These are phyloP conservation scores for Bullera alba DNA, from an alignment of 768 basidiomycete species.

Conservation along the genomic window DNA sequence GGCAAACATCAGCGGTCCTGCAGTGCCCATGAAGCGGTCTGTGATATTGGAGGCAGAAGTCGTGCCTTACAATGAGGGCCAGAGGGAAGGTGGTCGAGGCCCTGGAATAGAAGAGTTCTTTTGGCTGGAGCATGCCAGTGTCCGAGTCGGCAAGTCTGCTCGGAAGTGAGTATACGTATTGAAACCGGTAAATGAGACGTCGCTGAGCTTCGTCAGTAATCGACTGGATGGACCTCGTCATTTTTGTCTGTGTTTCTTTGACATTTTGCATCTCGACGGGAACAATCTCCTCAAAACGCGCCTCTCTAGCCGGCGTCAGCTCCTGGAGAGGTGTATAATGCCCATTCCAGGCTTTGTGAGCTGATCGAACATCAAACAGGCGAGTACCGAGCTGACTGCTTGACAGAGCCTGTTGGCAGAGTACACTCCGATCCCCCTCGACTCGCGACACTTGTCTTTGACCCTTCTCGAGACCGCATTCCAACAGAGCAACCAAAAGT, in stretches of 20 bases:
- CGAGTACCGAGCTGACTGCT: not conserved
- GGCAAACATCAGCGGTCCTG: not conserved
- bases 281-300: slow-evolving; percentile 53
- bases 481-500: slow-evolving; percentile 2
- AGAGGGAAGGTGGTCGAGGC: slow-evolving; percentile 34
- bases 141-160: slow-evolving; percentile 5
- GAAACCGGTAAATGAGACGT: not conserved
- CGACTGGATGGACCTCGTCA: slow-evolving; percentile 47
- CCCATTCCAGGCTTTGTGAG: slow-evolving; percentile 55
- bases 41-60: slow-evolving; percentile 76
- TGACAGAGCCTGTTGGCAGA: slow-evolving; percentile 51
- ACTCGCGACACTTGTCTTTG: slow-evolving; percentile 10
- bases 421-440: slow-evolving; percentile 52
- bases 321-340: slow-evolving; percentile 57
- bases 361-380: not conserved
- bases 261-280: slow-evolving; percentile 66
- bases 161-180: not conserved
- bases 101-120: slow-evolving; percentile 62
- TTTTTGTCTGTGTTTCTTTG: slow-evolving; percentile 80
- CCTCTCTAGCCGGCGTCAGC: slow-evolving; percentile 57
- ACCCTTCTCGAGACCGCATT: slow-evolving; percentile 13
- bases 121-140: slow-evolving; percentile 37
- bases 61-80: slow-evolving; percentile 66
- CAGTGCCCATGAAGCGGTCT: slow-evolving; percentile 8
- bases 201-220: no score